A percentile compares a stretch with the other conserved stretches of the same genome.
phyloP scores from a whole-genome alignment of 352 stramenopile species.

The Pythium rishiriense region DNA sequence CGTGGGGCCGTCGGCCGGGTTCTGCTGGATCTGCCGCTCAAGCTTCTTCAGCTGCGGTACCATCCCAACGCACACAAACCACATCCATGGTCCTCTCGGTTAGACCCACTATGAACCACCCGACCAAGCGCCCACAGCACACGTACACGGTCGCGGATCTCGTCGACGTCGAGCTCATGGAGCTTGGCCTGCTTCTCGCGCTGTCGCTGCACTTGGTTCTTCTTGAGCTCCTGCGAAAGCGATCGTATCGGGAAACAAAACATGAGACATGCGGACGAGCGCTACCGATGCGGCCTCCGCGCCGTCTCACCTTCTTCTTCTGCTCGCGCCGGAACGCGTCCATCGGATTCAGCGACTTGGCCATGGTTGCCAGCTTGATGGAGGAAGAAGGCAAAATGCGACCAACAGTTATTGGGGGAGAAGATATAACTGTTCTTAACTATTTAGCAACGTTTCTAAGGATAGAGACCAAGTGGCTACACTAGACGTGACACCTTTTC shows the following conservation, averaged over 20 bases:
- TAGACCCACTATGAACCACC: background rate
- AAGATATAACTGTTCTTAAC: no score
- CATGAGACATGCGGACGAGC: background rate
- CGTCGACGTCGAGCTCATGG: constrained; percentile 48
- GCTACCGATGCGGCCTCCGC: background rate
- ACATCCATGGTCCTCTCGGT: background rate
- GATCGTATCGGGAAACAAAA: background rate
- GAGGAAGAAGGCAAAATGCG: background rate
- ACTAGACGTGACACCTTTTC: no score
- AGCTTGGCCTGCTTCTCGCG: constrained; percentile 66
- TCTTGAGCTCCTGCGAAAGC: constrained; percentile 67
- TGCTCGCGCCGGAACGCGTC: constrained; percentile 72
- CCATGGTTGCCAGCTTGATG: constrained; percentile 32
- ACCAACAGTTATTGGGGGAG: background rate
- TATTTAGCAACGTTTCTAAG: no score
- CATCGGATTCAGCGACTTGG: constrained; percentile 68
- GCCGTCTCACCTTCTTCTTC: constrained; percentile 80
- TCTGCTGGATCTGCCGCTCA: constrained; percentile 57
- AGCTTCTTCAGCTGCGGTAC: constrained; percentile 51
- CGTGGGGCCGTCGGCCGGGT: constrained; percentile 64
- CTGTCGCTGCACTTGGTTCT: constrained; percentile 59
- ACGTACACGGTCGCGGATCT: constrained; percentile 49
- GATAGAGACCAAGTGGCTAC: no score
- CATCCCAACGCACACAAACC: background rate
- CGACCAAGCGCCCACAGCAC: background rate